These are phyloP conservation scores for Ceriops decandra DNA, from an alignment of 345 rosid genomes.

Conservation along the genomic window DNA sequence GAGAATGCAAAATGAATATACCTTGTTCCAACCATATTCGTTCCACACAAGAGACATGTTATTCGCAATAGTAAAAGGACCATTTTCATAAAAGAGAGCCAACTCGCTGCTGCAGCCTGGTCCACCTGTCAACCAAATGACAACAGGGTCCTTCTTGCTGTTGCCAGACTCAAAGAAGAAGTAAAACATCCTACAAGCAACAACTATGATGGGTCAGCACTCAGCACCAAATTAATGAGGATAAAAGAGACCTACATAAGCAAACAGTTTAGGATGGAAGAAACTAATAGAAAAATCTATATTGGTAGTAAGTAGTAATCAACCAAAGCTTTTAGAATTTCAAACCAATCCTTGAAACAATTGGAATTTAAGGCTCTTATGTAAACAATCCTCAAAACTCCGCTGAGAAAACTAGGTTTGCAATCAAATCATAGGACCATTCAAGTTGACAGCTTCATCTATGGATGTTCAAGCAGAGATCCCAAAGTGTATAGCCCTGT, in stretches of 20 bases:
- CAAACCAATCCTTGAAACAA: background rate
- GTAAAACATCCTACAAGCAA: slow-evolving; percentile 74
- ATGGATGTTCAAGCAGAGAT: background rate
- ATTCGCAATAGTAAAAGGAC: slow-evolving; percentile 70
- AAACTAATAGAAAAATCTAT: background rate
- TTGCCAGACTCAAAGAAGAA: slow-evolving; percentile 96
- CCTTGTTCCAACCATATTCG: slow-evolving; percentile 88
- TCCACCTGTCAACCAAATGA: slow-evolving; percentile 98
- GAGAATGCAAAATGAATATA: slow-evolving; percentile 10
- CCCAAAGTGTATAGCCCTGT: background rate
- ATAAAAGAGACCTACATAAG: background rate
- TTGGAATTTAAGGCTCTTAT: background rate
- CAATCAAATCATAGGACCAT: background rate
- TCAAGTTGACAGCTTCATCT: too few relatives aligned
- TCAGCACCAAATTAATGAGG: slow-evolving; percentile 16
- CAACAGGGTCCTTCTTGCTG: slow-evolving; percentile 74
- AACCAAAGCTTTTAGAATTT: background rate
- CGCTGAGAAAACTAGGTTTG: background rate
- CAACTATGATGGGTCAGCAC: slow-evolving; percentile 14
- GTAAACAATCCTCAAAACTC: background rate
- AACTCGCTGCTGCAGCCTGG: slow-evolving; percentile 98
- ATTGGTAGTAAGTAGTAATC: background rate
- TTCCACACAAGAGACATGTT: slow-evolving; percentile 95
- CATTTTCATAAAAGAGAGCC: slow-evolving; percentile 98
- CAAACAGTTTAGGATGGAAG: background rate